phyloP scores from a whole-genome alignment of 2,329 filamentous ascomycete genomes.

The Colletotrichum lindemuthianum region DNA sequence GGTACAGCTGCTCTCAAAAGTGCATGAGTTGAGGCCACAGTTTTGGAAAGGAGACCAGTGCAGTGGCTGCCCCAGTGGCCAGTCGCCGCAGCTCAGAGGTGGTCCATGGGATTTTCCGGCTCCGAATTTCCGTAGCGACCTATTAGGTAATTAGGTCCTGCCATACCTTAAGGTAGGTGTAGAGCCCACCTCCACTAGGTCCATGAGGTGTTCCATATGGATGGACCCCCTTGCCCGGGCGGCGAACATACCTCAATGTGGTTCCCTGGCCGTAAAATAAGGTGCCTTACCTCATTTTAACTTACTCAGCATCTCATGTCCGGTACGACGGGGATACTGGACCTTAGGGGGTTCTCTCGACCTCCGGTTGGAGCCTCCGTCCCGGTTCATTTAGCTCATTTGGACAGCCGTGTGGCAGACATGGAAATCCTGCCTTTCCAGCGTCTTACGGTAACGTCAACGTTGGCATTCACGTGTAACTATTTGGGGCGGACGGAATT shows the following conservation, averaged over 20 bases:
- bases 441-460: not conserved
- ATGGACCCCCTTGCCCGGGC: not conserved
- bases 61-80: not conserved
- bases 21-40: constrained; percentile 55
- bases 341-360: not conserved
- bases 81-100: constrained; percentile 39
- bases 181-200: too few species aligned
- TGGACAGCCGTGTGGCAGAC: constrained; percentile 19
- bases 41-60: constrained; percentile 47
- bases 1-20: constrained; percentile 37
- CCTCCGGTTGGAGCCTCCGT: not conserved
- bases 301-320: not conserved
- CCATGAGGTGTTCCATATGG: too few species aligned
- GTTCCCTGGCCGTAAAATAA: constrained; percentile 7
- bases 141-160: too few species aligned
- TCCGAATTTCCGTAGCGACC: constrained; percentile 33
- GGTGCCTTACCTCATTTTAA: not conserved
- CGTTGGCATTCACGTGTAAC: not conserved
- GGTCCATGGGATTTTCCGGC: constrained; percentile 37
- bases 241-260: constrained; percentile 33
- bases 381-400: constrained; percentile 12
- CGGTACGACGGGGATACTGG: not conserved
- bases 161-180: too few species aligned
- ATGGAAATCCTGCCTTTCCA: constrained; percentile 27
- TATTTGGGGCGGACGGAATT: not conserved